Conservation (phyloP, 2,329 filamentous ascomycete genomes). For the Rutstroemia sp. region DNA sequence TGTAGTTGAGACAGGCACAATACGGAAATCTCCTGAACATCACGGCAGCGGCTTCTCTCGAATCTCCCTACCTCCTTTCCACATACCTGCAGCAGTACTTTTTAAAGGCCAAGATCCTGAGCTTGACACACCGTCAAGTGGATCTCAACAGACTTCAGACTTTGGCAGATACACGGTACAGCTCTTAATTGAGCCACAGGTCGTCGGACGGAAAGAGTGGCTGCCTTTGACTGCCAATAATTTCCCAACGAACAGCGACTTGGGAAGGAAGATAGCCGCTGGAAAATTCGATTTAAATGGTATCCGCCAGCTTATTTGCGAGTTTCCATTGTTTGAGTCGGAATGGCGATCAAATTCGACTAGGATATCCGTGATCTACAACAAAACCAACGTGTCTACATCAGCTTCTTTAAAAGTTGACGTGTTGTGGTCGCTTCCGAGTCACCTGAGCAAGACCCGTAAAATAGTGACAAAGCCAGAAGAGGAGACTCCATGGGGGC, state of each 20-base stretch:
- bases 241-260: neutral
- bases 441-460: conserved; percentile 3
- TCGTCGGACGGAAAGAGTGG: conserved; percentile 15
- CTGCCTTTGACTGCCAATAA: conserved; percentile 15
- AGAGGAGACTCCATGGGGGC: neutral
- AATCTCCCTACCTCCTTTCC: conserved; percentile 3
- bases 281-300: neutral
- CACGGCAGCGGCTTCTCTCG: neutral
- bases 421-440: conserved; percentile 21
- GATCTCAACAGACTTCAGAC: neutral
- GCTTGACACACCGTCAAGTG: neutral
- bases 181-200: neutral
- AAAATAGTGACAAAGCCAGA: neutral
- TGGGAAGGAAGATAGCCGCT: neutral
- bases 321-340: conserved; percentile 2
- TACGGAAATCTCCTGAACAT: neutral
- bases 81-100: conserved; percentile 1
- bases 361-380: conserved; percentile 3
- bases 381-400: conserved; percentile 4
- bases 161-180: conserved; percentile 1
- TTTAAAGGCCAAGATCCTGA: neutral
- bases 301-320: neutral
- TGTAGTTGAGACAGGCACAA: conserved; percentile 1
- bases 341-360: neutral
- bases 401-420: conserved; percentile 12